Conservation (phyloP, 208 protist species). For the Trypanosoma theileri region DNA sequence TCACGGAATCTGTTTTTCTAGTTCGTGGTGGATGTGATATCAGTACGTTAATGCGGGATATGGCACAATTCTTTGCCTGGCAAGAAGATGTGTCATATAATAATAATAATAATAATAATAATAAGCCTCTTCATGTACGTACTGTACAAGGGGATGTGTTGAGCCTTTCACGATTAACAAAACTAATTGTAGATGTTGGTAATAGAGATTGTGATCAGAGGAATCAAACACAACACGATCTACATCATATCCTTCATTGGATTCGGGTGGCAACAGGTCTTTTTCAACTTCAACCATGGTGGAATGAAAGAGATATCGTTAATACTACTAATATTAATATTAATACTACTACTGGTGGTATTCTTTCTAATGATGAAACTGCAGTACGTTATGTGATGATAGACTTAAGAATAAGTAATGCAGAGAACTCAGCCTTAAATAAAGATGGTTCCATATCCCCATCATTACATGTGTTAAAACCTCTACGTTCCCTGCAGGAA, state of each 20-base stretch:
- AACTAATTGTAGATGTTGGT: slow-evolving; percentile 1
- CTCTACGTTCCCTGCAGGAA: not conserved
- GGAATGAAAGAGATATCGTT: not conserved
- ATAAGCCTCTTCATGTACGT: not conserved
- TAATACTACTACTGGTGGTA: not conserved
- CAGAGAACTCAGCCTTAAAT: too few species aligned
- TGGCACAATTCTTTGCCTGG: slow-evolving; percentile 4
- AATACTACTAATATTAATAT: too few species aligned
- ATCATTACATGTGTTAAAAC: not conserved
- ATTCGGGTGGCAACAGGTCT: slow-evolving; percentile 17
- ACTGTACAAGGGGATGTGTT: not conserved
- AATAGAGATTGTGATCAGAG: not conserved
- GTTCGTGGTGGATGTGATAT: slow-evolving; percentile 3
- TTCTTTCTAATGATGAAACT: not conserved
- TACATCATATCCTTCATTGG: slow-evolving; percentile 2
- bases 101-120: too few species aligned
- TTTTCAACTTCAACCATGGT: slow-evolving; percentile 13
- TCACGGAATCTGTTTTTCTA: not conserved
- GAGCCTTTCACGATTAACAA: not conserved
- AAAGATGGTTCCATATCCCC: too few species aligned
- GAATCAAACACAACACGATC: not conserved
- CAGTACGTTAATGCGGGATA: not conserved
- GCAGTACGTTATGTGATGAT: slow-evolving; percentile 5
- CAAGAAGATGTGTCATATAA: not conserved
- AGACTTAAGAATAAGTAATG: not conserved